phyloP scores from a whole-genome alignment of 306 rosid genomes.

The Herpetospermum pedunculosum region DNA sequence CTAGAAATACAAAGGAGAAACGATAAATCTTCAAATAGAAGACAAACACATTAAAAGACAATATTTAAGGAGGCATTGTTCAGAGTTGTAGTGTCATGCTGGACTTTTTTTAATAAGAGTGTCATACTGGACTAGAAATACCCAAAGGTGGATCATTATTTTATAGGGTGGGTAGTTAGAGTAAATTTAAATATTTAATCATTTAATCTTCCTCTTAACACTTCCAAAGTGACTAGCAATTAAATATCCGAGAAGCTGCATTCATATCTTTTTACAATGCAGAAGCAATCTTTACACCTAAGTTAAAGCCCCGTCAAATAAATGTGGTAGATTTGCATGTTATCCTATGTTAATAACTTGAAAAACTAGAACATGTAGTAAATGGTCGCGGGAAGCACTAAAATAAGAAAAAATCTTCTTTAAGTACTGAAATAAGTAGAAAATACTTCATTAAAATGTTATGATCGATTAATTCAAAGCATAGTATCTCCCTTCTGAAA shows the following conservation, averaged over 20 bases:
- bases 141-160: neutral
- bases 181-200: too few species aligned
- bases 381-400: neutral
- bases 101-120: neutral
- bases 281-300: neutral
- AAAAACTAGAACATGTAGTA: neutral
- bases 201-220: neutral
- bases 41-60: neutral
- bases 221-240: neutral
- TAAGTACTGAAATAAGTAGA: neutral
- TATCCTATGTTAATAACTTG: neutral
- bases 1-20: conserved; percentile 20
- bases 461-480: neutral
- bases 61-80: neutral
- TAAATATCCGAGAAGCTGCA: neutral
- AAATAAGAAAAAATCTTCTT: neutral
- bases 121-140: neutral
- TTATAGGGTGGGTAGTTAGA: too few species aligned
- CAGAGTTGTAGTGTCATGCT: neutral
- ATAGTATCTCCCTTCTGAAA: neutral
- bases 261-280: neutral
- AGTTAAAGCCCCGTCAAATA: neutral
- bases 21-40: neutral
- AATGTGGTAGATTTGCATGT: neutral
- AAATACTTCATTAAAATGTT: neutral